These are phyloP conservation scores for Pistacia vera DNA, from an alignment of 345 rosid species.

Conservation along the genomic window DNA sequence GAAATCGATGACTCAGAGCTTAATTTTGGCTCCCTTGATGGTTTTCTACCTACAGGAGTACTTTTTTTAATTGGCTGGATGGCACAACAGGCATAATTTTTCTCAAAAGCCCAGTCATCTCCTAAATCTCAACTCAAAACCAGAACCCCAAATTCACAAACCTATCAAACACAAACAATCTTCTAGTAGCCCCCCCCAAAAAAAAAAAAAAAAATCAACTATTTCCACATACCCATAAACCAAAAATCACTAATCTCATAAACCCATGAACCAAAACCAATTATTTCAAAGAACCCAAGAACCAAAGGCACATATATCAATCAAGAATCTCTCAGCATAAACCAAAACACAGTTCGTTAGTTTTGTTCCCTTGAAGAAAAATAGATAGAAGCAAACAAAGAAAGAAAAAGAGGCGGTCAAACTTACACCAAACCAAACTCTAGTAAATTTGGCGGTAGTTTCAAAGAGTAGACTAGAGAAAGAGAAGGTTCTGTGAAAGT, in stretches of 20 bases:
- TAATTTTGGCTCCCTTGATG: slow-evolving; percentile 21
- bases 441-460: not conserved
- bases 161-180: not conserved
- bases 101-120: slow-evolving; percentile 55
- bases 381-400: not conserved
- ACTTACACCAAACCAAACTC: not conserved
- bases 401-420: not conserved
- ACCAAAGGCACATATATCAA: slow-evolving; percentile 6
- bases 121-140: slow-evolving; percentile 4
- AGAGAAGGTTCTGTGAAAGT: not conserved
- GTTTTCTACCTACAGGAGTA: slow-evolving; percentile 25
- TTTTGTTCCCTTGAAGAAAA: not conserved
- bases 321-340: not conserved
- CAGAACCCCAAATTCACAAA: not conserved
- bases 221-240: slow-evolving; percentile 12
- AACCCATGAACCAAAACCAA: slow-evolving; percentile 15
- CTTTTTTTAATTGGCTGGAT: slow-evolving; percentile 49
- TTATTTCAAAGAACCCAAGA: slow-evolving; percentile 1
- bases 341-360: not conserved
- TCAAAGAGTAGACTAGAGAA: too few species aligned
- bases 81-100: slow-evolving; percentile 50
- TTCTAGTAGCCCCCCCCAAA: slow-evolving; percentile 12
- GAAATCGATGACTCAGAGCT: slow-evolving; percentile 8
- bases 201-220: slow-evolving; percentile 8
- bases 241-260: not conserved